Evolutionary conservation across 805 yeast genomes (phyloP).

Genomic region (Saturnispora galanensis): DNA sequence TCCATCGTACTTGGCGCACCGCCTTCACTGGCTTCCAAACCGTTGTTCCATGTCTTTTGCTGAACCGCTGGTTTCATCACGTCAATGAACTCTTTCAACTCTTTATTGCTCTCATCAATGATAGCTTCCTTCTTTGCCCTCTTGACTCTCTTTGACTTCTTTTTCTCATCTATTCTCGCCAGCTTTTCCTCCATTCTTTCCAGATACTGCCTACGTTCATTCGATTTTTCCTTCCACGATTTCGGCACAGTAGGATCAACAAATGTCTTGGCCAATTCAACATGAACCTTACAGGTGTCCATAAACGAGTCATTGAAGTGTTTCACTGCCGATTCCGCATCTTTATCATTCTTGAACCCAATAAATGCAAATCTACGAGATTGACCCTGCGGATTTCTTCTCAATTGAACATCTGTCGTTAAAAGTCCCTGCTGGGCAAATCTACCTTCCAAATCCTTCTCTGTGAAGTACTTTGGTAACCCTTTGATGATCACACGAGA

Average conservation of each 20-base stretch:
- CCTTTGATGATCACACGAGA: slow-evolving; percentile 91
- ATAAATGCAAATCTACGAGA: slow-evolving; percentile 90
- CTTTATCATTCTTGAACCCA: slow-evolving; percentile 66
- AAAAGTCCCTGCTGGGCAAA: slow-evolving; percentile 41
- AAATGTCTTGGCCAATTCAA: slow-evolving; percentile 74
- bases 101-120: slow-evolving; percentile 52
- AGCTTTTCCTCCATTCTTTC: slow-evolving; percentile 41
- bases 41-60: slow-evolving; percentile 68
- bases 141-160: slow-evolving; percentile 28
- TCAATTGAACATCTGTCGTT: slow-evolving; percentile 78
- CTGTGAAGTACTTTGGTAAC: slow-evolving; percentile 68
- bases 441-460: slow-evolving; percentile 58
- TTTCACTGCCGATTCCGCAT: slow-evolving; percentile 69
- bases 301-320: slow-evolving; percentile 72
- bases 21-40: slow-evolving; percentile 36
- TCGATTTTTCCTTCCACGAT: slow-evolving; percentile 45
- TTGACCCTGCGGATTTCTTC: slow-evolving; percentile 73
- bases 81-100: slow-evolving; percentile 70
- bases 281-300: slow-evolving; percentile 73
- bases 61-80: slow-evolving; percentile 71
- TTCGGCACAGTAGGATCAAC: slow-evolving; percentile 75
- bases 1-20: slow-evolving; percentile 38
- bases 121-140: slow-evolving; percentile 39
- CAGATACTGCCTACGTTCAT: slow-evolving; percentile 40
- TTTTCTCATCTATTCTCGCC: slow-evolving; percentile 38